Conservation (phyloP, 306 rosid species). For the Begonia peltatifolia region DNA sequence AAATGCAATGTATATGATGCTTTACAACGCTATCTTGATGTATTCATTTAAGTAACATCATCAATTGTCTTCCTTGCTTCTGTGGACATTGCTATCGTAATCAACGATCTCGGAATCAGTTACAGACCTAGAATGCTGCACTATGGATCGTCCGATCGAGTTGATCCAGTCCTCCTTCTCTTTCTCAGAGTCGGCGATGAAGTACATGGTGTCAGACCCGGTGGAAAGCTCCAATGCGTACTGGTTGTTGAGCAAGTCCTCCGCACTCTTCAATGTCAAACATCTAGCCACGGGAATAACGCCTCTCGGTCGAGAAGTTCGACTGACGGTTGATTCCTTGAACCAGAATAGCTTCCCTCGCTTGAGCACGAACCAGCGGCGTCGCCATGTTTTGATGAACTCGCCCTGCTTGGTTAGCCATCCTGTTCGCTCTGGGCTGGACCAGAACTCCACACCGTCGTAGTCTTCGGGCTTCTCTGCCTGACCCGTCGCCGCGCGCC, state of each 20-base stretch:
- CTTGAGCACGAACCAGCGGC: conserved; percentile 29
- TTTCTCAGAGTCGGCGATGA: conserved; percentile 45
- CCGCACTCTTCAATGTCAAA: conserved; percentile 46
- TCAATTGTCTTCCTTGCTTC: background rate
- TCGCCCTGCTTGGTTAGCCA: conserved; percentile 28
- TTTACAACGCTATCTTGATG: background rate
- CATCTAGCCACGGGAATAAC: conserved; percentile 33
- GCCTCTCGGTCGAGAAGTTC: conserved; percentile 12
- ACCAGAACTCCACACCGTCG: conserved; percentile 22
- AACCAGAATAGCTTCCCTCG: conserved; percentile 31
- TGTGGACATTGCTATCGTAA: conserved; percentile 26
- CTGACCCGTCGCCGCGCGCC: conserved; percentile 23
- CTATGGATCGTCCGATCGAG: conserved; percentile 43
- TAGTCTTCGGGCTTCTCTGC: conserved; percentile 8
- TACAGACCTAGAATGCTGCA: conserved; percentile 48
- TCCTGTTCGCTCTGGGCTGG: conserved; percentile 20
- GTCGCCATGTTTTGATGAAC: conserved; percentile 27
- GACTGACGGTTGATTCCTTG: conserved; percentile 14
- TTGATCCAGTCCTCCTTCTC: conserved; percentile 52
- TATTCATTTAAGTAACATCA: background rate
- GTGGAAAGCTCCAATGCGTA: conserved; percentile 39
- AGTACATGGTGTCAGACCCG: conserved; percentile 42
- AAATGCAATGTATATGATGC: background rate
- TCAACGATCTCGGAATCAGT: conserved; percentile 45
- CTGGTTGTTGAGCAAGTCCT: conserved; percentile 33